These are phyloP conservation scores for Aureobasidium lini DNA, from an alignment of 2,329 filamentous ascomycete species.

Conservation along the genomic window DNA sequence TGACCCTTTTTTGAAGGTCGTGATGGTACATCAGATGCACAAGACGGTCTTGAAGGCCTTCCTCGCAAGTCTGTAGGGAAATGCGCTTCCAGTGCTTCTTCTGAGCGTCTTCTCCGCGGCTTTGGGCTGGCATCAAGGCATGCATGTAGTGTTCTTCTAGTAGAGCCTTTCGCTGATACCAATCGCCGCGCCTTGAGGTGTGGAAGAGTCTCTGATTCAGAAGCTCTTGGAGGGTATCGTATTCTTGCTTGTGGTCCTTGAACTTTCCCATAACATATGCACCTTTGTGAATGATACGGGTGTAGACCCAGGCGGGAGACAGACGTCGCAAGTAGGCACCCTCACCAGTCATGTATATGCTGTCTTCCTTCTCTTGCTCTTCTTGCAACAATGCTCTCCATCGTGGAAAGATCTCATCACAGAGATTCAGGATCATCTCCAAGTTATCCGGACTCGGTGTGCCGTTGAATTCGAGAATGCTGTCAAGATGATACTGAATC, in stretches of 20 bases:
- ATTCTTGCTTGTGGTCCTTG: constrained; percentile 72
- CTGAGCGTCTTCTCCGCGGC: constrained; percentile 49
- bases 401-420: constrained; percentile 67
- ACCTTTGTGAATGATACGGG: constrained; percentile 84
- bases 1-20: constrained; percentile 87
- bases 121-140: constrained; percentile 44
- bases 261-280: constrained; percentile 70
- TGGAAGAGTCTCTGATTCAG: constrained; percentile 80
- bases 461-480: constrained; percentile 70
- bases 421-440: constrained; percentile 61
- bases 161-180: constrained; percentile 93
- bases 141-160: constrained; percentile 95
- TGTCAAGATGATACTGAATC: constrained; percentile 74
- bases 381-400: constrained; percentile 68
- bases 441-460: constrained; percentile 59
- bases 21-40: constrained; percentile 88
- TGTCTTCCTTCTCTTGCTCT: constrained; percentile 70
- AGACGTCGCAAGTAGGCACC: constrained; percentile 84
- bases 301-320: constrained; percentile 88
- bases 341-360: constrained; percentile 72
- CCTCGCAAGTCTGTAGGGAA: constrained; percentile 74
- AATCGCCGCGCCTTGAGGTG: constrained; percentile 71
- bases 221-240: constrained; percentile 65
- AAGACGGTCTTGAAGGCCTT: constrained; percentile 75
- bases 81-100: constrained; percentile 77